Percentiles rank a stretch among this genome's conserved stretches.
Evolutionary conservation across 176 grass and related monocot species (phyloP).

Genomic region (Rhynchospora tenuis): DNA sequence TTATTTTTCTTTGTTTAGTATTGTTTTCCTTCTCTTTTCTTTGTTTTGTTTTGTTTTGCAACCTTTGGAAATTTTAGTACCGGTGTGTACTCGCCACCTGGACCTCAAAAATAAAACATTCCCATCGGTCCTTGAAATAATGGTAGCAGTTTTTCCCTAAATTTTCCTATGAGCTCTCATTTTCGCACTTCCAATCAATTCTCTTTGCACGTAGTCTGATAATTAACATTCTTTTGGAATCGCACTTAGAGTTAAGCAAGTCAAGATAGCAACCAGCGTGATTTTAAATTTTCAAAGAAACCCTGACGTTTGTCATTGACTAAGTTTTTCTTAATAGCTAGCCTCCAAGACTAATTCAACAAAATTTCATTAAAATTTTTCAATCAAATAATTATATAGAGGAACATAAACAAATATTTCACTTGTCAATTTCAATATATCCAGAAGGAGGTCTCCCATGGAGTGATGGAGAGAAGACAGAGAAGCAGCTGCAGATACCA

Average conservation of each 20-base stretch:
- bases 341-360: neutral
- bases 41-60: too few relatives aligned
- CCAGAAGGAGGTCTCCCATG: neutral
- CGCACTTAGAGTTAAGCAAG: neutral
- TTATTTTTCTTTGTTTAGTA: too few relatives aligned
- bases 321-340: neutral
- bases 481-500: neutral
- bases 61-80: too few relatives aligned
- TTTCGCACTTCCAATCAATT: neutral
- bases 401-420: neutral
- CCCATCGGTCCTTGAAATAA: neutral
- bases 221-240: neutral
- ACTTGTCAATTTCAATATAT: neutral
- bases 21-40: too few relatives aligned
- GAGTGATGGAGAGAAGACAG: neutral
- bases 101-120: neutral
- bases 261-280: neutral
- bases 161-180: neutral
- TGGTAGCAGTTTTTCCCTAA: neutral
- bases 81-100: too few relatives aligned
- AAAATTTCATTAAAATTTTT: neutral
- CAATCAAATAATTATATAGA: neutral
- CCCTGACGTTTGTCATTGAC: neutral
- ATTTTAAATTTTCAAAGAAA: neutral
- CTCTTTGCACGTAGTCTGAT: neutral